These are phyloP conservation scores for Paraconiothyrium sp. DNA, from an alignment of 2,329 filamentous ascomycete genomes.

Conservation along the genomic window DNA sequence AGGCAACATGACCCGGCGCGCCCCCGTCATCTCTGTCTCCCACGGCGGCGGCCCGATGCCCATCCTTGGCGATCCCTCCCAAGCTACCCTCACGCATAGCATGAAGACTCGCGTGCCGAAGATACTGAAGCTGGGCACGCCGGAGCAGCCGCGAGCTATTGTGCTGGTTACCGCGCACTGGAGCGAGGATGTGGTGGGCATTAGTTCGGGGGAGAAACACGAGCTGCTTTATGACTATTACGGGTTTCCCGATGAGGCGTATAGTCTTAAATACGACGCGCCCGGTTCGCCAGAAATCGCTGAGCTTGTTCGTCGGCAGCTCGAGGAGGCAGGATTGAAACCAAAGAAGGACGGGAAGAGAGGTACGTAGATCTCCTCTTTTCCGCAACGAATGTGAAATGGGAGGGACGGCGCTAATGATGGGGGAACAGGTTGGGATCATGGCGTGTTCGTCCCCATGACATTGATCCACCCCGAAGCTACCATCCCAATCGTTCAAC, in stretches of 20 bases:
- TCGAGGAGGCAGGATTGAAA: conserved; percentile 59
- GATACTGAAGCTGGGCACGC: conserved; percentile 64
- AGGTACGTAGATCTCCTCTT: conserved; percentile 33
- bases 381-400: too few relatives aligned
- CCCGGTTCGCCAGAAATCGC: conserved; percentile 65
- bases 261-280: conserved; percentile 66
- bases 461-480: conserved; percentile 64
- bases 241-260: conserved; percentile 66
- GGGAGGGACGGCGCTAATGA: neutral
- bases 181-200: conserved; percentile 60
- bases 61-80: conserved; percentile 63
- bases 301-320: conserved; percentile 55
- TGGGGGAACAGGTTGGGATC: conserved; percentile 61
- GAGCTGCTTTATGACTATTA: conserved; percentile 67
- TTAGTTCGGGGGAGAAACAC: conserved; percentile 61
- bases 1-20: conserved; percentile 44
- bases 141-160: conserved; percentile 61
- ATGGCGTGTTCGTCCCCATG: conserved; percentile 69
- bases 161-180: conserved; percentile 69
- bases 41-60: conserved; percentile 65
- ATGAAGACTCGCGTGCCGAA: conserved; percentile 64
- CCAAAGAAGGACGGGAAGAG: conserved; percentile 41
- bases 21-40: conserved; percentile 51
- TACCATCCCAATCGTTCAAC: conserved; percentile 64
- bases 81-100: conserved; percentile 62